Evolutionary conservation across 306 rosid genomes (phyloP).

Genomic region (Citrullus colocynthis): DNA sequence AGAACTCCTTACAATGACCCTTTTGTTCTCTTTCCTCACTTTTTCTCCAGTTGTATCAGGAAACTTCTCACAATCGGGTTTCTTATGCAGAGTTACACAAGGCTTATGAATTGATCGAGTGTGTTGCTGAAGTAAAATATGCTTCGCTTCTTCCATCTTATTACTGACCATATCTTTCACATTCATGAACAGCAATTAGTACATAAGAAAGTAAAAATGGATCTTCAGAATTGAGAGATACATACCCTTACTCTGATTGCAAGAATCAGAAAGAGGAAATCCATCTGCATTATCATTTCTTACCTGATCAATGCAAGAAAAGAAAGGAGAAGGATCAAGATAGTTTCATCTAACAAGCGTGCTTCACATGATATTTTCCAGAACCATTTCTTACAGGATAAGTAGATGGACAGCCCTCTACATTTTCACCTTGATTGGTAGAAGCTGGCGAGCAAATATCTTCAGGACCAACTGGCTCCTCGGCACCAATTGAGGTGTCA

Average conservation of each 20-base stretch:
- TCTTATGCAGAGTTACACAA: constrained; percentile 47
- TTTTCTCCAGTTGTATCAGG: constrained; percentile 29
- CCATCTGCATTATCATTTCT: constrained; percentile 22
- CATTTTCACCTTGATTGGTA: constrained; percentile 15
- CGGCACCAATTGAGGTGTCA: constrained; percentile 28
- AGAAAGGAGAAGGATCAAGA: constrained; percentile 10
- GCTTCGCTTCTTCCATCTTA: constrained; percentile 30
- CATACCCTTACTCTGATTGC: constrained; percentile 31
- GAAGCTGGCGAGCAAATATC: constrained; percentile 21
- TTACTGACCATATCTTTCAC: constrained; percentile 19
- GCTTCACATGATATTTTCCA: background rate
- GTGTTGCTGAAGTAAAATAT: constrained; percentile 37
- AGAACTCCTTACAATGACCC: constrained; percentile 55
- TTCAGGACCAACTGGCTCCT: constrained; percentile 19
- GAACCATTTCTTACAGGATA: constrained; percentile 6
- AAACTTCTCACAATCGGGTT: constrained; percentile 20
- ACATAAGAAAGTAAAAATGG: background rate
- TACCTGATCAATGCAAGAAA: constrained; percentile 18
- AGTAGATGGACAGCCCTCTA: background rate
- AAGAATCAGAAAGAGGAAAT: constrained; percentile 20
- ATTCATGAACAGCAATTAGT: constrained; percentile 16
- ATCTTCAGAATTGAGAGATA: background rate
- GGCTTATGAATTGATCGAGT: constrained; percentile 62
- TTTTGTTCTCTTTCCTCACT: constrained; percentile 35
- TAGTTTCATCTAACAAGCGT: background rate